phyloP scores from a whole-genome alignment of 169 alveolate genomes.

The Eimeria acervulina region DNA sequence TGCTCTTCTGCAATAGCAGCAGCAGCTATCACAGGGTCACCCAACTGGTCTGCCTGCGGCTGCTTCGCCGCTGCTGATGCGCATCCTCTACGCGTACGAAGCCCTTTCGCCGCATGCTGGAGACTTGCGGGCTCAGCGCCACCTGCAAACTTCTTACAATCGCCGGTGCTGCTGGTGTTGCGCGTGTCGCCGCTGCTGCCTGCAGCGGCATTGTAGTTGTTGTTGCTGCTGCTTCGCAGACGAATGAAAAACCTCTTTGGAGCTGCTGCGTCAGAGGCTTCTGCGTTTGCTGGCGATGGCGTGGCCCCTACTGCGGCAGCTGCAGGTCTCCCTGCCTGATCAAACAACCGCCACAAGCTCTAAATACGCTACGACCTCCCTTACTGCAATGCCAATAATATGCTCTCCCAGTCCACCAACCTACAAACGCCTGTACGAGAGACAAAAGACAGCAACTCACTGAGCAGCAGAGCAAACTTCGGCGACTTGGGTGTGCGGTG shows the following conservation, averaged over 20 bases:
- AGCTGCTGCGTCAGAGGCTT: background rate
- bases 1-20: conserved; percentile 52
- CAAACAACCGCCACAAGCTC: background rate
- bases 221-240: conserved; percentile 21
- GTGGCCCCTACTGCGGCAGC: background rate
- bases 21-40: background rate
- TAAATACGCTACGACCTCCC: background rate
- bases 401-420: background rate
- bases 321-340: background rate
- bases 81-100: background rate
- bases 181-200: conserved; percentile 4
- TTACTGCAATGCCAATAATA: background rate
- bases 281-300: background rate
- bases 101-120: conserved; percentile 8
- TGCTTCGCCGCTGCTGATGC: background rate
- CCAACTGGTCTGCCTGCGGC: background rate
- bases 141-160: background rate
- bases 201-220: background rate
- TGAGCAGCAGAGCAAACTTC: background rate
- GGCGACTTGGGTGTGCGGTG: background rate
- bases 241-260: background rate
- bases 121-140: background rate
- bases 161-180: background rate
- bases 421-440: background rate
- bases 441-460: background rate